Evolutionary conservation across 1,284 basidiomycete species (phyloP), one percentile per base, ranked within the genome.

Genomic region (Heterobasidion annosum): DNA sequence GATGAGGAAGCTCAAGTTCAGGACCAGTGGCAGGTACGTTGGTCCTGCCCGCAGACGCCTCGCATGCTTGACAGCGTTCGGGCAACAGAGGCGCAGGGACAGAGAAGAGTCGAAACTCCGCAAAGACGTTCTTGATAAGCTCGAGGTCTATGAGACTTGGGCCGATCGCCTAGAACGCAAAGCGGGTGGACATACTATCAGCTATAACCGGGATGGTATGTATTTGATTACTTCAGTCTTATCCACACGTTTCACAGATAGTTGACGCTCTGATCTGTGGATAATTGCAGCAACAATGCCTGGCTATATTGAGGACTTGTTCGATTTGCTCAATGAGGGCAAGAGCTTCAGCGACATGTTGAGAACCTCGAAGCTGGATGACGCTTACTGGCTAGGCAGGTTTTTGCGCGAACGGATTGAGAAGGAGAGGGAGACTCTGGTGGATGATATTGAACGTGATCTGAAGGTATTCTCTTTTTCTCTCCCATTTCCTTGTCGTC

Each of bases 21-120:
- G 12, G 83, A 85, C 40, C 64, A 74, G 53, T 94, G 92, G 91
- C 77, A 76, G 73, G 91, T 91, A 60, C 47, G 79, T 25, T 25
- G 3, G 25, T 64, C 15, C 10, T 15, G 16, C 51, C 37, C 34
- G 32, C 34, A 19, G 18, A 33, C 7, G 25, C 40, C 12, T 51
- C 50, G 10, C 18, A 25, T 54, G 45, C 48, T 16, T 33, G n/a
- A n/a, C 12, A 50, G 16, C 8, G 4, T 50, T 16, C 34, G 7
- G 16, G 45, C 16, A 53, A 40, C 59, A 86, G 82, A 71, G 68
- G 61, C 76, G 71, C 42, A 73, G 82, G 50, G 80, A 83, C 54
- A 64, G 62, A 8, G 82, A 79, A 58, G 78, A 75, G 19, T 71
- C 73, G 5, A 81, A 78, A 59, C 64, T 88, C 45, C 75, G 74